Conservation (phyloP, 1,284 basidiomycete species). For the Boletus sp. region DNA sequence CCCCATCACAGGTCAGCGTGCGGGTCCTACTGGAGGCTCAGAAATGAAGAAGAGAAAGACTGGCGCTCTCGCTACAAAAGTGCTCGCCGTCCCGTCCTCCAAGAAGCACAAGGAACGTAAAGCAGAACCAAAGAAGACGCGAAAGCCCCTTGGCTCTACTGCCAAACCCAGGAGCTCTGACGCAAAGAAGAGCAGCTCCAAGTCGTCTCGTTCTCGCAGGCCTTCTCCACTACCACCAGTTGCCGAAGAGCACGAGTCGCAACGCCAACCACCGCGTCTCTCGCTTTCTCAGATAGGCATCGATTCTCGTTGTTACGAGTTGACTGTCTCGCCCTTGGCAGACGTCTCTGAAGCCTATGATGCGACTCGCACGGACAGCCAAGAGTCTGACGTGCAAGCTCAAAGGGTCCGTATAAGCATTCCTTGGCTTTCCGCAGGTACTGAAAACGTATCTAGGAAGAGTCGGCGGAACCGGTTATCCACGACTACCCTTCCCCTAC, state of each 20-base stretch:
- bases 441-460: constrained; percentile 37
- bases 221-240: constrained; percentile 43
- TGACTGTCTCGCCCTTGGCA: constrained; percentile 60
- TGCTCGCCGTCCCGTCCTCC: constrained; percentile 33
- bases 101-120: constrained; percentile 46
- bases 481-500: constrained; percentile 50
- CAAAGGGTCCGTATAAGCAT: constrained; percentile 23
- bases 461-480: constrained; percentile 49
- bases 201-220: constrained; percentile 34
- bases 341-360: constrained; percentile 58
- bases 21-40: constrained; percentile 35
- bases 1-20: constrained; percentile 62
- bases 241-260: constrained; percentile 40
- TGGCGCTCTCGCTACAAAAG: constrained; percentile 51
- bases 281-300: constrained; percentile 35
- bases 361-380: constrained; percentile 31
- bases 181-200: constrained; percentile 31
- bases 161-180: constrained; percentile 28
- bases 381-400: constrained; percentile 32
- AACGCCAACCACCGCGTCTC: constrained; percentile 29
- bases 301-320: constrained; percentile 56
- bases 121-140: constrained; percentile 50
- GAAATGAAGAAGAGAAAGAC: constrained; percentile 63
- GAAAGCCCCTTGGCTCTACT: constrained; percentile 44
- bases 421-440: constrained; percentile 1